phyloP scores from a whole-genome alignment of 164 flowering plant genomes.

The Chloranthus sessilifolius region DNA sequence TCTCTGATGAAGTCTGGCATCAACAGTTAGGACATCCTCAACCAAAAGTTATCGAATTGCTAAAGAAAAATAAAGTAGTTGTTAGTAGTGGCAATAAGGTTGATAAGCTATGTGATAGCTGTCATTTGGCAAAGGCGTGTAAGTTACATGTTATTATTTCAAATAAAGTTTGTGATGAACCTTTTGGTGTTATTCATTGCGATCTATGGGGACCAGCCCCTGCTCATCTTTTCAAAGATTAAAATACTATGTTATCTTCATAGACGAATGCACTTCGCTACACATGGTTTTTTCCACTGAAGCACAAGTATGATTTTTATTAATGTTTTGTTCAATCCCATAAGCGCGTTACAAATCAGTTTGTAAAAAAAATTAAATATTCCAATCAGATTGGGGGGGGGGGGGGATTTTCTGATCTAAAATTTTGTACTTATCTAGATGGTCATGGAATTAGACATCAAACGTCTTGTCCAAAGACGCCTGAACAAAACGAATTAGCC shows the following conservation, averaged over 20 bases:
- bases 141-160: neutral
- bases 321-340: neutral
- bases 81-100: too few relatives aligned
- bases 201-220: conserved; percentile 6
- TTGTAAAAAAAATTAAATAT: neutral
- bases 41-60: too few relatives aligned
- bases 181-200: neutral
- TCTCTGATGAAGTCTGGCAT: neutral
- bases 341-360: neutral
- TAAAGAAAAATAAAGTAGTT: too few relatives aligned
- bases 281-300: neutral
- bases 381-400: neutral
- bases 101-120: too few relatives aligned
- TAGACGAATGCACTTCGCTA: neutral
- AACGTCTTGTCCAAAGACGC: neutral
- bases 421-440: neutral
- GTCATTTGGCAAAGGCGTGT: neutral
- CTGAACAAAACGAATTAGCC: conserved; percentile 1
- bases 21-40: neutral
- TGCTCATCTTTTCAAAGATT: neutral
- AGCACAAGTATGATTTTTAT: neutral
- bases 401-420: neutral
- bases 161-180: neutral
- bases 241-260: neutral
- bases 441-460: neutral